Percentiles rank a stretch among this genome's conserved stretches.
These are phyloP conservation scores for Sporothrix phasma DNA, from an alignment of 2,329 filamentous ascomycete genomes.

Conservation along the genomic window DNA sequence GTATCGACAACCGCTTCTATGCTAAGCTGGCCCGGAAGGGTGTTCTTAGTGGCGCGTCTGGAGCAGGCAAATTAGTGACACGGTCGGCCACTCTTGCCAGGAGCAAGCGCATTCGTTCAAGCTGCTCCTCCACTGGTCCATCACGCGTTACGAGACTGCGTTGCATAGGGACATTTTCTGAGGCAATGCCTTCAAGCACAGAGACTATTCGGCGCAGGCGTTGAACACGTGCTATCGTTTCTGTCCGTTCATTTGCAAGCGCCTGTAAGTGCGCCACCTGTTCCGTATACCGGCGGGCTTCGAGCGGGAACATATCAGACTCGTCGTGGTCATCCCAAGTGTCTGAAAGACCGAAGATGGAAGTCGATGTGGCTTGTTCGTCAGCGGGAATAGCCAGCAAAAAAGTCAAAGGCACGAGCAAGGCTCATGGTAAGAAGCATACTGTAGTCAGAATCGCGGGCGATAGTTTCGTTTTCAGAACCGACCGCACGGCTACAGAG, in stretches of 20 bases:
- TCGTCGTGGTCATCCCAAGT: constrained; percentile 36
- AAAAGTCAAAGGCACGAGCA: neutral
- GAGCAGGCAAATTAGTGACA: constrained; percentile 30
- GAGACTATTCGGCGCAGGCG: constrained; percentile 40
- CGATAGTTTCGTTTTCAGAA: constrained; percentile 1
- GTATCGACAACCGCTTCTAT: neutral
- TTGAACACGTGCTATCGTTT: constrained; percentile 29
- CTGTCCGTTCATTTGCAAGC: constrained; percentile 38
- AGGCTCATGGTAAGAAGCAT: constrained; percentile 17
- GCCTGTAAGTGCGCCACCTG: constrained; percentile 39
- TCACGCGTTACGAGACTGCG: constrained; percentile 57
- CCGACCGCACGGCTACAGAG: constrained; percentile 17
- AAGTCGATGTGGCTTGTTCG: constrained; percentile 31
- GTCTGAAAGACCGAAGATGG: constrained; percentile 37
- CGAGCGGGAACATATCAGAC: constrained; percentile 32
- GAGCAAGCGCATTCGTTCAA: constrained; percentile 56
- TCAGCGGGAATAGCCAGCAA: neutral
- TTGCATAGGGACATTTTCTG: constrained; percentile 35
- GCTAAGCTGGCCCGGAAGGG: neutral
- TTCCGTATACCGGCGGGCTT: constrained; percentile 42
- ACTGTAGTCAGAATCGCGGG: constrained; percentile 37
- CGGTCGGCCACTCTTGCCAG: constrained; percentile 49
- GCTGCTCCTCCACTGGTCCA: constrained; percentile 54
- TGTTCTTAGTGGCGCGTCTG: neutral
- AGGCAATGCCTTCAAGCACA: constrained; percentile 39